Evolutionary conservation across 1,284 basidiomycete genomes (phyloP), one percentile per base, ranked within the genome.

Genomic region (Xerocomus alliaceus): DNA sequence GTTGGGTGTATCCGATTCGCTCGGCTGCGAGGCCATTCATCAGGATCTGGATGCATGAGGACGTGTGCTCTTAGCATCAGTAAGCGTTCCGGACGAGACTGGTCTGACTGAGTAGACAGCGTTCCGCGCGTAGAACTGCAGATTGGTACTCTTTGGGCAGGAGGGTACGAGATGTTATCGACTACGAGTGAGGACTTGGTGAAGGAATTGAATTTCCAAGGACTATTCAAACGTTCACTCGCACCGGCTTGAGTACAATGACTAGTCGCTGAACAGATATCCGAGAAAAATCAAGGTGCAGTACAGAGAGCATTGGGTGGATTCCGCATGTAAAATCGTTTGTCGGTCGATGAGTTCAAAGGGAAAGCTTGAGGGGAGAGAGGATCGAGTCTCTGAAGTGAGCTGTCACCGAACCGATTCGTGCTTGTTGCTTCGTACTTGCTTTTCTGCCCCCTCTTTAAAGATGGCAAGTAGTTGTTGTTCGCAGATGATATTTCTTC

Each of bases 81-180:
- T 45, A 60, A 63, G 29, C 55, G 65, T n/a, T 65, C 62, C 17
- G 48, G 26, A 9, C 60, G 61, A 53, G 54, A 57, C 22, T 56
- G 60, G 1, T 61, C 67, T 28, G 55, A 29, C 26, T 50, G 58
- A 31, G 54, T 42, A 67, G 65, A 48, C 54, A 61, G 56, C 56
- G 79, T 80, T 8, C 84, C 84, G 44, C 81, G 78, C 13, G 77
- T 74, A 62, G 86, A 73, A 3, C n/a, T n/a, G 82, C 83, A 62
- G 84, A 76, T 34, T 80, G 83, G 82, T 50, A 90, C 81, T 61
- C 88, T 81, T 50, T 84, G 83, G 7, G 88, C 87, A 44, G 88
- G 88, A n/a, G n/a, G 5, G 87, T 87, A 42, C 81, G 82, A 49
- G 17, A 77, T 71, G 45, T 83, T 79, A 46, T 80, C 74, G 8